Percentiles rank a stretch among this genome's conserved stretches.
These are phyloP conservation scores for Neurospora hispaniola DNA, from an alignment of 495 filamentous ascomycete species.

Conservation along the genomic window DNA sequence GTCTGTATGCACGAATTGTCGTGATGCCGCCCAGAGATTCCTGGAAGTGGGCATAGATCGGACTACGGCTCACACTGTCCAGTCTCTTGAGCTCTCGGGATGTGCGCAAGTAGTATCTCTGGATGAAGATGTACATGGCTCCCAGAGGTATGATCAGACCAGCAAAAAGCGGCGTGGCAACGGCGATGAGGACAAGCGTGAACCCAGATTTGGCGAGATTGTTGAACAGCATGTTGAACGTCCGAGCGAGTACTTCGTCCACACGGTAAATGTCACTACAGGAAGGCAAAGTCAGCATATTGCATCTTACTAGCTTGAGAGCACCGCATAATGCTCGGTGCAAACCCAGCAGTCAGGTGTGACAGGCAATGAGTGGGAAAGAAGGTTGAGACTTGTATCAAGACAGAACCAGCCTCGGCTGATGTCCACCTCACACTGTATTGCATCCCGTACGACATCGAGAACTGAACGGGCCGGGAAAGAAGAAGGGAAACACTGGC, in stretches of 20 bases:
- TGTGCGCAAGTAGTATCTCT: slow-evolving; percentile 92
- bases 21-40: slow-evolving; percentile 90
- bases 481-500: slow-evolving; percentile 13
- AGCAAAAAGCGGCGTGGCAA: slow-evolving; percentile 71
- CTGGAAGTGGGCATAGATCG: slow-evolving; percentile 97
- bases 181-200: slow-evolving; percentile 76
- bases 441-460: slow-evolving; percentile 8
- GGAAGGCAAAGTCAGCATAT: slow-evolving; percentile 19
- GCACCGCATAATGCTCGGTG: slow-evolving; percentile 5
- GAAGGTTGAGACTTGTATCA: neutral
- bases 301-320: neutral
- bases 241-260: slow-evolving; percentile 87
- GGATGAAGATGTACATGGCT: slow-evolving; percentile 81
- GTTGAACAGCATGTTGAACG: slow-evolving; percentile 89
- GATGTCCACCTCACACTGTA: slow-evolving; percentile 8
- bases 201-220: slow-evolving; percentile 78
- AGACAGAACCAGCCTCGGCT: slow-evolving; percentile 4
- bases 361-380: neutral
- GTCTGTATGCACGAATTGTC: slow-evolving; percentile 94
- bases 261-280: slow-evolving; percentile 85
- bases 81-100: slow-evolving; percentile 93
- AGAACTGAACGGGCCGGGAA: neutral
- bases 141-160: slow-evolving; percentile 70
- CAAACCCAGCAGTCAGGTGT: neutral
- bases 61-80: slow-evolving; percentile 89